phyloP scores from a whole-genome alignment of 371 early-diverging fungal species.

The Apophysomyces sp. region DNA sequence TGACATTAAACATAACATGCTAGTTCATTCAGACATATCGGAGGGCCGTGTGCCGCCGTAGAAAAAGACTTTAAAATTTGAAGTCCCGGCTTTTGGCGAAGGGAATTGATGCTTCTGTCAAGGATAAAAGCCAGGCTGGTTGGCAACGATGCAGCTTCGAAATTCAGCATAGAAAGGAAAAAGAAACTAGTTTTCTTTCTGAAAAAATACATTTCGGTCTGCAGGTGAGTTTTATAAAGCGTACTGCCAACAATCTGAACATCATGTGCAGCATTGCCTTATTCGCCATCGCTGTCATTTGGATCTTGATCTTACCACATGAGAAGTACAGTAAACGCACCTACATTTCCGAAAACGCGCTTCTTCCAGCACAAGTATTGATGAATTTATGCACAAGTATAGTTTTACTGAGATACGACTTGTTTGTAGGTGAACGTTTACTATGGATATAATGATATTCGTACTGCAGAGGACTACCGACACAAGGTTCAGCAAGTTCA shows the following conservation, averaged over 20 bases:
- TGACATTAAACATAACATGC: no score
- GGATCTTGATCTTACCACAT: slow-evolving; percentile 54
- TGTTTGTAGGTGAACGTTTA: slow-evolving; percentile 50
- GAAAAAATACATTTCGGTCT: slow-evolving; percentile 15
- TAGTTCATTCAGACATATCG: no score
- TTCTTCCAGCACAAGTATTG: slow-evolving; percentile 78
- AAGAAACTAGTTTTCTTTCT: slow-evolving; percentile 8
- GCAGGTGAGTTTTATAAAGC: slow-evolving; percentile 15
- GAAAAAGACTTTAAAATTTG: no score
- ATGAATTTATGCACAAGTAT: no score
- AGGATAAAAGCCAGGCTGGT: slow-evolving; percentile 8
- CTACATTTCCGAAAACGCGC: slow-evolving; percentile 82
- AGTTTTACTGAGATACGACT: no score
- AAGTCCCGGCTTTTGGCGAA: no score
- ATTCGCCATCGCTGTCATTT: slow-evolving; percentile 48
- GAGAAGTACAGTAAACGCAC: slow-evolving; percentile 56
- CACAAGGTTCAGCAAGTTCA: slow-evolving; percentile 23
- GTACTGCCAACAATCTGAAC: background rate
- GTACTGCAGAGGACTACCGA: slow-evolving; percentile 53
- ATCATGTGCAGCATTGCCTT: slow-evolving; percentile 36
- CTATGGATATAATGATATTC: slow-evolving; percentile 51
- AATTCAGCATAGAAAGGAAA: slow-evolving; percentile 10
- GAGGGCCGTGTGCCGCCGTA: no score
- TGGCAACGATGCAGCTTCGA: background rate
- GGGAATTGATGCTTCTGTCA: slow-evolving; percentile 10